phyloP scores from a whole-genome alignment of 805 yeast genomes.

The Kodamaea kakaduensis region DNA sequence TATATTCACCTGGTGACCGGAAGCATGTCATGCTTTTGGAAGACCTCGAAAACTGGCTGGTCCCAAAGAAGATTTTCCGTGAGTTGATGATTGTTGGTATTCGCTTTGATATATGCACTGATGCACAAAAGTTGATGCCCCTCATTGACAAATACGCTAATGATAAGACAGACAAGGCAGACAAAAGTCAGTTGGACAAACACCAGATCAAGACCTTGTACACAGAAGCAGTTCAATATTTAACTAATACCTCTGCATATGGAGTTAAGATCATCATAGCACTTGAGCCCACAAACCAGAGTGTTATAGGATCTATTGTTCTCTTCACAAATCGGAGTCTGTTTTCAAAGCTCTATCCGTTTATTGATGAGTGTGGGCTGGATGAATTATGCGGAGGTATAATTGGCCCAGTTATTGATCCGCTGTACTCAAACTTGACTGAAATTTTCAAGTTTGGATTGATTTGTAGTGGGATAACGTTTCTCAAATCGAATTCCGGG shows the following conservation, averaged over 20 bases:
- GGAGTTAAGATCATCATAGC: constrained; percentile 49
- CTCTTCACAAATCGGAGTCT: constrained; percentile 44
- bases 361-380: constrained; percentile 38
- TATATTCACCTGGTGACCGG: constrained; percentile 15
- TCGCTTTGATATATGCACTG: constrained; percentile 50
- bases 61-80: constrained; percentile 50
- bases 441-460: constrained; percentile 55
- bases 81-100: constrained; percentile 57
- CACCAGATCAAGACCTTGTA: constrained; percentile 26
- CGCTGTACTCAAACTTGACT: constrained; percentile 47
- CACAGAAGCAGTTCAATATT: constrained; percentile 31
- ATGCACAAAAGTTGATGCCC: constrained; percentile 38
- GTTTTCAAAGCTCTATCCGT: constrained; percentile 48
- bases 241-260: constrained; percentile 23
- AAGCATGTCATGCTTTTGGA: constrained; percentile 40
- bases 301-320: constrained; percentile 50
- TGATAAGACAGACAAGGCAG: constrained; percentile 8
- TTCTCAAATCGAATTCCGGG: constrained; percentile 32
- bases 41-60: constrained; percentile 45
- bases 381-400: constrained; percentile 43
- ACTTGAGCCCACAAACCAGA: constrained; percentile 48
- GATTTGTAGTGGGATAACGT: constrained; percentile 52
- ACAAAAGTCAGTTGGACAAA: constrained; percentile 22
- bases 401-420: constrained; percentile 51
- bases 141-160: constrained; percentile 29